Conservation (phyloP, 441 rosid species). For the Jatropha podagrica region DNA sequence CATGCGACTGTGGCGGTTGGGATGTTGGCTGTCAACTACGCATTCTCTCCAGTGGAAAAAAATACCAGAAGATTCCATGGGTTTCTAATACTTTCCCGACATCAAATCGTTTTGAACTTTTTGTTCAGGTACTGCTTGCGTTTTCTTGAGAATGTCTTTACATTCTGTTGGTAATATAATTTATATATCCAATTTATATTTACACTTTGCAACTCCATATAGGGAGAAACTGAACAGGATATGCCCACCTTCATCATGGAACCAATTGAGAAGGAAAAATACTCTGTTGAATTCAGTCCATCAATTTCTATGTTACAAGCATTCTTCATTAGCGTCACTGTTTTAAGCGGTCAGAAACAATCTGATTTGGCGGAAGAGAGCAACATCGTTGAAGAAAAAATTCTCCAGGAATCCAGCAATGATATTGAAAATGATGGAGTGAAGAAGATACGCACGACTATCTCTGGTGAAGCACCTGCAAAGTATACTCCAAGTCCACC, state of each 20-base stretch:
- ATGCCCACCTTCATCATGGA: slow-evolving; percentile 55
- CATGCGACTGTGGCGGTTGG: slow-evolving; percentile 99
- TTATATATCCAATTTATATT: not conserved
- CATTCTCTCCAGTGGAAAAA: slow-evolving; percentile 38
- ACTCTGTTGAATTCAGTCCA: slow-evolving; percentile 60
- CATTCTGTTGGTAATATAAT: not conserved
- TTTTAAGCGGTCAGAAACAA: slow-evolving; percentile 40
- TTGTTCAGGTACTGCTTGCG: slow-evolving; percentile 44
- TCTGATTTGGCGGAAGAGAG: slow-evolving; percentile 27
- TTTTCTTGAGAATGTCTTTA: not conserved
- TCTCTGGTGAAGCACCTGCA: slow-evolving; percentile 29
- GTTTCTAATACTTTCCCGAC: slow-evolving; percentile 22
- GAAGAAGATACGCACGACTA: slow-evolving; percentile 19
- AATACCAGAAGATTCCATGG: slow-evolving; percentile 24
- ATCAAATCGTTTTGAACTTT: slow-evolving; percentile 47
- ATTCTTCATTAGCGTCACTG: slow-evolving; percentile 59
- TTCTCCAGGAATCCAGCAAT: slow-evolving; percentile 16
- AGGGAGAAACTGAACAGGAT: slow-evolving; percentile 50
- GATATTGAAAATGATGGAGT: slow-evolving; percentile 17
- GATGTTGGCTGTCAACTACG: slow-evolving; percentile 83
- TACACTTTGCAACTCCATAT: slow-evolving; percentile 15
- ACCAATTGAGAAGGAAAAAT: slow-evolving; percentile 51
- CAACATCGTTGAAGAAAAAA: slow-evolving; percentile 26
- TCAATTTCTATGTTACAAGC: slow-evolving; percentile 66
- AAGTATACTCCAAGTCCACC: slow-evolving; percentile 68